Evolutionary conservation across 768 basidiomycete genomes (phyloP), one percentile per base, ranked within the genome.

Genomic region (Amanita molliuscula): DNA sequence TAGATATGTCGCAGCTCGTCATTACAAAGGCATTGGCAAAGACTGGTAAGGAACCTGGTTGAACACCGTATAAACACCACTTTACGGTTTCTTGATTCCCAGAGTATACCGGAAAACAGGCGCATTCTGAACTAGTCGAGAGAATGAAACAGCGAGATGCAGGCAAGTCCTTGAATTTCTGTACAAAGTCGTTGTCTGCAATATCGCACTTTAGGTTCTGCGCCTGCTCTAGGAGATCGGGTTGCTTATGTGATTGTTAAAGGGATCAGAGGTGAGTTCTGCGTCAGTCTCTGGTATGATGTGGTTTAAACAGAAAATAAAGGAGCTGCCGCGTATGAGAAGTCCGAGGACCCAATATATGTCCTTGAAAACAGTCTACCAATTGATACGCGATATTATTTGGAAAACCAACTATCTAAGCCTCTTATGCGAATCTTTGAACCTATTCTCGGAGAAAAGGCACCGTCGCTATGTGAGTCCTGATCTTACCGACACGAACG

Each of bases 1-100:
- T 99, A 43, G 96, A 99, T 63, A 95, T 99, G 90, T 98, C 95
- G 6, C 96, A 98, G 62, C 76, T 99, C 18, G 96, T 99, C 61
- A 99, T 99, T 59, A 98, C 96, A 11, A 99, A 99, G 61, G 96
- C 95, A 0, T 74, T 98, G 15, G 74, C 95, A 0, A 99, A 98
- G 69, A 73, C 80, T 33, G 83, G 88, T 85, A 55, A 50, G 76
- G 61, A 20, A 37, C 26, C 31, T 43, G 21, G n/a, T 28, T 37
- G 18, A 13, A 15, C 9, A n/a, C 9, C 16, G 4, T 11, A 40
- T 25, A 29, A 25, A 29, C 44, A 5, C 21, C 18, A 26, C 34
- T 15, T 23, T 15, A 38, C 0, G 46, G 16, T 46, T 53, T 16
- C 54, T 26, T 50, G 23, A 35, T 44, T 23, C 6, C 29, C 55